These are phyloP conservation scores for Plasmodium vinckei DNA, from an alignment of 169 alveolate genomes.

Conservation along the genomic window DNA sequence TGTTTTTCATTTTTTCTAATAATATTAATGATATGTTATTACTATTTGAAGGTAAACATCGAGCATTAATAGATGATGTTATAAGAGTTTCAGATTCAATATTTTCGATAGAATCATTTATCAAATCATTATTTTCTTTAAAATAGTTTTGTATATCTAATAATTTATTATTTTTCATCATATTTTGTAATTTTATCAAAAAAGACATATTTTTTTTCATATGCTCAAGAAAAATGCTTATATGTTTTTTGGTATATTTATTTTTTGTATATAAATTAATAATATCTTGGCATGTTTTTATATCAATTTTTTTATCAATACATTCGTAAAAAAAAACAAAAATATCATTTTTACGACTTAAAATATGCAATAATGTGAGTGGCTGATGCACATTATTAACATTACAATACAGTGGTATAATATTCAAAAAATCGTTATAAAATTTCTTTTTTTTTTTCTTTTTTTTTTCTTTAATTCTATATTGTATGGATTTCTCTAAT, in stretches of 20 bases:
- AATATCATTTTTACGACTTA: conserved; percentile 62
- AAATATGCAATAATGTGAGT: conserved; percentile 42
- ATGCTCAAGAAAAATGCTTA: conserved; percentile 36
- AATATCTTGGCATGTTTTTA: conserved; percentile 60
- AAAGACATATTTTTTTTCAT: conserved; percentile 3
- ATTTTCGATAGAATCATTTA: too few species aligned
- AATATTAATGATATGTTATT: not conserved
- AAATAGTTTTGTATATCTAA: not conserved
- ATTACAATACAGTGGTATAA: conserved; percentile 54
- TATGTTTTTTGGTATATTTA: conserved; percentile 49
- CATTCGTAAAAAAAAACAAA: conserved; percentile 61
- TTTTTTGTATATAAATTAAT: conserved; percentile 63
- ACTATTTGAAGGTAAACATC: not conserved
- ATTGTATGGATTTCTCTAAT: conserved; percentile 57
- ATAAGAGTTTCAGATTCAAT: too few species aligned
- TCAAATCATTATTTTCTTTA: not conserved
- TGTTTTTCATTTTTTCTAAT: conserved; percentile 11
- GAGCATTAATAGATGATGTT: too few species aligned
- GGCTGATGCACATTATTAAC: conserved; percentile 67
- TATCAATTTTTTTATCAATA: conserved; percentile 64
- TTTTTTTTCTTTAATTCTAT: conserved; percentile 47
- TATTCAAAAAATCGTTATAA: conserved; percentile 52
- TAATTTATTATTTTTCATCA: not conserved
- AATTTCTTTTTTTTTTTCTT: conserved; percentile 31
- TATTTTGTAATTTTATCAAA: conserved; percentile 24